Evolutionary conservation across 495 filamentous ascomycete genomes (phyloP).

Genomic region (Aspergillus ellipticus): DNA sequence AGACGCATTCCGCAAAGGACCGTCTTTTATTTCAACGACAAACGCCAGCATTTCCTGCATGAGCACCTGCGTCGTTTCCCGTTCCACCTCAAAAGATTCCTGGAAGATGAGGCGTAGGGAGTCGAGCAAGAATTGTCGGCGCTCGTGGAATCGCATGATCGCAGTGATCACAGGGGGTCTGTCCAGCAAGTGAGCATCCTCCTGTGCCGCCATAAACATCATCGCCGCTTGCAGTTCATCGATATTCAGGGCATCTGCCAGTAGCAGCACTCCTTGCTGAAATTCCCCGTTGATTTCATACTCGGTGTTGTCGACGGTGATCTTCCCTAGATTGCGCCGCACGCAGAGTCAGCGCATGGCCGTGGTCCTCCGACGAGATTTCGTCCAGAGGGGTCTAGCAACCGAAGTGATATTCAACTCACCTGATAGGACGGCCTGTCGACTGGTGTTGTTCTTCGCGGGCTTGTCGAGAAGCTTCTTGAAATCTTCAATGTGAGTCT

Average conservation of each 20-base stretch:
- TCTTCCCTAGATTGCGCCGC: slow-evolving; percentile 52
- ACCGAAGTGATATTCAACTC: slow-evolving; percentile 10
- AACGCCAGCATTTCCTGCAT: slow-evolving; percentile 39
- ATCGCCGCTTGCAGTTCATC: slow-evolving; percentile 82
- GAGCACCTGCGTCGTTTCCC: slow-evolving; percentile 36
- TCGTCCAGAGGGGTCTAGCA: neutral
- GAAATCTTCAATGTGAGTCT: slow-evolving; percentile 67
- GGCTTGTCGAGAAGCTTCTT: slow-evolving; percentile 73
- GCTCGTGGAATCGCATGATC: slow-evolving; percentile 79
- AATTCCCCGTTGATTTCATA: slow-evolving; percentile 86
- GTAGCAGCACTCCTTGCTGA: slow-evolving; percentile 67
- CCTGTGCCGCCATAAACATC: slow-evolving; percentile 64
- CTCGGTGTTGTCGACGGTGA: slow-evolving; percentile 64
- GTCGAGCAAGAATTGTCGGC: slow-evolving; percentile 72
- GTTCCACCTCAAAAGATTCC: slow-evolving; percentile 58
- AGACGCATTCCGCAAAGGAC: slow-evolving; percentile 41
- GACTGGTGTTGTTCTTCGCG: slow-evolving; percentile 63
- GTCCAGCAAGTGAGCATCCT: slow-evolving; percentile 60
- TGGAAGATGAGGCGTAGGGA: slow-evolving; percentile 73
- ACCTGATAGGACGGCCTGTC: slow-evolving; percentile 56
- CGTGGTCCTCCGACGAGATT: neutral
- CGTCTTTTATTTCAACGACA: slow-evolving; percentile 46
- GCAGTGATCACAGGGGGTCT: slow-evolving; percentile 66
- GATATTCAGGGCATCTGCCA: slow-evolving; percentile 83
- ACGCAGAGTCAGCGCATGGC: slow-evolving; percentile 29